Evolutionary conservation across 2,329 filamentous ascomycete genomes (phyloP).

Genomic region (Gaeumannomyces tritici): DNA sequence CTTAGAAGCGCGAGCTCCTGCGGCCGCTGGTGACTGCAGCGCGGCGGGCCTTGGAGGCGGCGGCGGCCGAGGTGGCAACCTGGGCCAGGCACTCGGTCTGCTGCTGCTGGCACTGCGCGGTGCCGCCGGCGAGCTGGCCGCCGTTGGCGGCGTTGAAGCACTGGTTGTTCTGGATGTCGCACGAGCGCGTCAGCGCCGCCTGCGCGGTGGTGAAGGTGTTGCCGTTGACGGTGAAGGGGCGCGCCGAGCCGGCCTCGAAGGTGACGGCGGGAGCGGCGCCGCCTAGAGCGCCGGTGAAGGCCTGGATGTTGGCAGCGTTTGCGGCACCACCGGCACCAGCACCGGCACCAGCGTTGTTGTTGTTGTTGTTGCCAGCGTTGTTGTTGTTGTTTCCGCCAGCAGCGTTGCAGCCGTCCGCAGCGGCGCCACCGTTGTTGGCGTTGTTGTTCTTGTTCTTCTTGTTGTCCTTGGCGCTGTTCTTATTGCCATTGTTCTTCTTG

Average conservation of each 20-base stretch:
- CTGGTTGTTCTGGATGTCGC: constrained; percentile 34
- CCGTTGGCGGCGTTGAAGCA: constrained; percentile 30
- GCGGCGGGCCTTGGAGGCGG: constrained; percentile 7
- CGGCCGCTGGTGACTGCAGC: constrained; percentile 5
- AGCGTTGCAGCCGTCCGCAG: too few relatives aligned
- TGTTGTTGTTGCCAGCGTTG: constrained; percentile 2
- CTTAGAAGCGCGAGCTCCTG: not conserved
- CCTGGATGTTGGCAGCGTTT: constrained; percentile 23
- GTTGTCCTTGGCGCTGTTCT: constrained; percentile 1
- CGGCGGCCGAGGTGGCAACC: constrained; percentile 8
- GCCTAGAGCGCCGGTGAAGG: constrained; percentile 29
- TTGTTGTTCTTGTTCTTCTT: not conserved
- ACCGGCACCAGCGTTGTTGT: constrained; percentile 1
- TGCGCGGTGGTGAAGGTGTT: constrained; percentile 28
- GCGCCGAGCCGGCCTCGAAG: constrained; percentile 19
- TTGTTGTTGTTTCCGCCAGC: too few relatives aligned
- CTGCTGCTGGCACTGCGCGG: constrained; percentile 26
- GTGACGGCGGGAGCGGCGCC: constrained; percentile 24
- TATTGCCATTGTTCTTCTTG: constrained; percentile 6
- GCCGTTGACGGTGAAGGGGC: constrained; percentile 26
- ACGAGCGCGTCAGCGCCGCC: constrained; percentile 30
- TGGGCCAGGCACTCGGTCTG: constrained; percentile 16
- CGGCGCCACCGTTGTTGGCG: too few relatives aligned
- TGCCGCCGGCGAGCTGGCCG: constrained; percentile 19
- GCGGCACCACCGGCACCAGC: too few relatives aligned